Evolutionary conservation across 2,329 filamentous ascomycete species (phyloP), one percentile per base, ranked within the genome.

Genomic region (Lachnellula suecica): DNA sequence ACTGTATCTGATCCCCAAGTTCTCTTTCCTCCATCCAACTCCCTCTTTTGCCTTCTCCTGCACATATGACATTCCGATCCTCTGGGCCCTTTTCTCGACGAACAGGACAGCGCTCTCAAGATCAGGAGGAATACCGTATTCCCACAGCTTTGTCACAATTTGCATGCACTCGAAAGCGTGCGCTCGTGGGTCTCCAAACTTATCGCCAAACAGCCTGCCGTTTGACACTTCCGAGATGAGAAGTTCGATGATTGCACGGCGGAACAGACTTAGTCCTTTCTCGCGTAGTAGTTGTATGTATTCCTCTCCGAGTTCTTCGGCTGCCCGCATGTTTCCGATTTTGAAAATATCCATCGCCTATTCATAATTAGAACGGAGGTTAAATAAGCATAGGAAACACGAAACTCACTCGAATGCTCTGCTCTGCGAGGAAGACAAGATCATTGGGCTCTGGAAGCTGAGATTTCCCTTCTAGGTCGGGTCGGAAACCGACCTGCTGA

Each of bases 111-210:
- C 45, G 34, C 45, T 47, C 31, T 47, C 34, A 5, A 47, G 45
- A 27, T 47, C 45, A 13, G 45, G 34, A 40, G 45, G 45, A 5
- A 47, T 34, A 8, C 45, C 45, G 15, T 38, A 27, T 15, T 38
- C 34, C 22, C 45, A 34, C 22, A 47, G 45, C 19, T 27, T 47
- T 9, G 31, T 34, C 2, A 47, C 19, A 13, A 47, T 47, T 27
- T 47, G 45, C 45, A 47, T 47, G n/a, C 25, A 24, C 19, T 47
- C 34, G 34, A 47, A 47, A n/a, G 45, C 45, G 27, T 47, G 34
- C 10, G 34, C 22, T 23, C 45, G 45, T 9, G 45, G 45, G 20
- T 47, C 45, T 11, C 24, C 20, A n/a, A 25, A 47, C 15, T 38
- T 27, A 15, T 47, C 45, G 17, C 24, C 29, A 4, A n/a, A 34